phyloP scores from a whole-genome alignment of 345 rosid genomes.

The Eutrema japonicum region DNA sequence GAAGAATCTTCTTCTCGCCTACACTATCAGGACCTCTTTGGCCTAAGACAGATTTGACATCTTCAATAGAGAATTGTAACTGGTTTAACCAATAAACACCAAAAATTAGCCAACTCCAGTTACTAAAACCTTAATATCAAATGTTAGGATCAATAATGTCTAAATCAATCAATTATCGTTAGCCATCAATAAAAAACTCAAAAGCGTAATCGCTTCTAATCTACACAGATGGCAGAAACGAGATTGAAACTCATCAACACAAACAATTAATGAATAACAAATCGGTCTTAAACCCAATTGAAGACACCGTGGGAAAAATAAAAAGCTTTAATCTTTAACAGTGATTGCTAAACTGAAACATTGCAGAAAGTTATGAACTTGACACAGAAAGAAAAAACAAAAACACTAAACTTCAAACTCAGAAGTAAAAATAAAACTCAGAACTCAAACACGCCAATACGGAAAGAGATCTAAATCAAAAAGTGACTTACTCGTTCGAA shows the following conservation, averaged over 20 bases:
- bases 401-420: constrained; percentile 10
- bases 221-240: no score
- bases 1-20: constrained; percentile 55
- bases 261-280: no score
- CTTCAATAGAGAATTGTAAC: constrained; percentile 57
- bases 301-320: no score
- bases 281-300: no score
- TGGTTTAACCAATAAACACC: constrained; percentile 30
- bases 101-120: constrained; percentile 14
- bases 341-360: no score
- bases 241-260: no score
- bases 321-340: no score
- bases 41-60: constrained; percentile 55
- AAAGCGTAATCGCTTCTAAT: no score
- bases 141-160: neutral
- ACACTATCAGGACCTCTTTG: constrained; percentile 84
- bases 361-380: neutral
- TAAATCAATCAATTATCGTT: no score
- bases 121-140: neutral
- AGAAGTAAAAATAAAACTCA: neutral
- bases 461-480: constrained; percentile 5
- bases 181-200: no score
- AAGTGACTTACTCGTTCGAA: constrained; percentile 42
- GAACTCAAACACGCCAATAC: constrained; percentile 1
- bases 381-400: neutral